Percentiles rank a stretch among this genome's conserved stretches.
Conservation (phyloP, 352 stramenopile genomes). For the Globisporangium rhizosaccharum region DNA sequence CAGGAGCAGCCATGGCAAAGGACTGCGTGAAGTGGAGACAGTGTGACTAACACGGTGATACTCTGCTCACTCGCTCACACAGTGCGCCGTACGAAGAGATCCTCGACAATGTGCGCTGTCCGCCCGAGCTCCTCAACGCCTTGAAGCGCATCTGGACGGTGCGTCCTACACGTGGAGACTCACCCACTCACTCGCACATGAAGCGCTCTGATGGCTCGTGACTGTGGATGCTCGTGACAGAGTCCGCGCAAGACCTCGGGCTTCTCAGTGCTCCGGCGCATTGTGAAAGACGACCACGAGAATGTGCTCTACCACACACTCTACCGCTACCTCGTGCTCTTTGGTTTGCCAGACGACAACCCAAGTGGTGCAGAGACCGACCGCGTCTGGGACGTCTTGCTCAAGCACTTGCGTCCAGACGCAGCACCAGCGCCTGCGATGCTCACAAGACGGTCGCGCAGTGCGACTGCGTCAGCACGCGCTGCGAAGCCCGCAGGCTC, state of each 20-base stretch:
- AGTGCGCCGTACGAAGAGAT: constrained; percentile 98
- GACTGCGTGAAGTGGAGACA: too few species aligned
- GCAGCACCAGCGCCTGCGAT: constrained; percentile 5
- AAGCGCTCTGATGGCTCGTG: background rate
- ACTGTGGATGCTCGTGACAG: constrained; percentile 6
- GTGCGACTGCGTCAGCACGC: constrained; percentile 11
- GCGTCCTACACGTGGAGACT: constrained; percentile 6
- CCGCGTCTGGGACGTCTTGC: constrained; percentile 51
- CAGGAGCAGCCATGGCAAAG: background rate
- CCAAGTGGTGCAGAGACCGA: constrained; percentile 32
- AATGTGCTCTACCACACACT: constrained; percentile 93
- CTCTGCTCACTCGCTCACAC: background rate
- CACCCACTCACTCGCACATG: background rate
- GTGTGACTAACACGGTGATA: background rate
- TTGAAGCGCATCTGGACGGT: constrained; percentile 89
- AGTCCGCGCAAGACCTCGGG: constrained; percentile 46
- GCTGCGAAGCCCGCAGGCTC: constrained; percentile 5
- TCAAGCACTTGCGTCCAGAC: constrained; percentile 59
- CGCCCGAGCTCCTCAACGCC: constrained; percentile 70
- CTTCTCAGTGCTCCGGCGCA: constrained; percentile 64
- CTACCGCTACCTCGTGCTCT: constrained; percentile 95
- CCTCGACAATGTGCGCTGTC: constrained; percentile 90
- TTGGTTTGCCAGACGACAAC: constrained; percentile 82
- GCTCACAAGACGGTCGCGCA: constrained; percentile 9
- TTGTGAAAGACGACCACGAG: constrained; percentile 59